Evolutionary conservation across 2,329 filamentous ascomycete genomes (phyloP).

Genomic region (Microdochium nivale): DNA sequence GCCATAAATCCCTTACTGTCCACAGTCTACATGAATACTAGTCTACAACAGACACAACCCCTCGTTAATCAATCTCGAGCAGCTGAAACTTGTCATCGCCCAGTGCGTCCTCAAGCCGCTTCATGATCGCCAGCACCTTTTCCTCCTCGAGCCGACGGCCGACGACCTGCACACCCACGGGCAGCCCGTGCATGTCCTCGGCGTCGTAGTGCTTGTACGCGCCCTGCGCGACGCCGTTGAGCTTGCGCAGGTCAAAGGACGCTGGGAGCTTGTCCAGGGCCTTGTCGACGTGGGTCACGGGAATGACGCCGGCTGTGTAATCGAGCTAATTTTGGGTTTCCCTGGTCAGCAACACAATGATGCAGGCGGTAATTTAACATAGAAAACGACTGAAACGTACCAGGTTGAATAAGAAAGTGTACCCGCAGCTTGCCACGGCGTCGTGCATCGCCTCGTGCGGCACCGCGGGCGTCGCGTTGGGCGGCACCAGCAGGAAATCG

Average conservation of each 20-base stretch:
- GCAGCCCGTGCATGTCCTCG: constrained; percentile 74
- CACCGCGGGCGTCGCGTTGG: constrained; percentile 82
- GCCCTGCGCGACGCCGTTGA: constrained; percentile 73
- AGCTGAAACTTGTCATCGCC: constrained; percentile 45
- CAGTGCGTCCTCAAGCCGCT: constrained; percentile 66
- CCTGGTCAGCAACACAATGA: constrained; percentile 2
- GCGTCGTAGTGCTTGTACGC: constrained; percentile 85
- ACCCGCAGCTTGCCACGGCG: constrained; percentile 78
- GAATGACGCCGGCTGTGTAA: constrained; percentile 74
- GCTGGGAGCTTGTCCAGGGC: constrained; percentile 55
- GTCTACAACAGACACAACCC: too few species aligned
- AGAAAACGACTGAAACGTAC: constrained; percentile 33
- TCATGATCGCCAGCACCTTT: constrained; percentile 77
- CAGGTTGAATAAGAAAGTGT: constrained; percentile 89
- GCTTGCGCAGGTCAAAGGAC: constrained; percentile 48
- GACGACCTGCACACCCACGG: constrained; percentile 78
- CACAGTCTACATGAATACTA: too few species aligned
- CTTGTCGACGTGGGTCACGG: constrained; percentile 76
- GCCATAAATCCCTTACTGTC: too few species aligned
- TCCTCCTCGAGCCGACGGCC: constrained; percentile 77
- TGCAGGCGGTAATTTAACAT: neutral
- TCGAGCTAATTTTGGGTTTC: constrained; percentile 56
- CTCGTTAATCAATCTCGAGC: constrained; percentile 38
- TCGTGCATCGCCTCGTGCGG: constrained; percentile 82
- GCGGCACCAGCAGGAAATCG: constrained; percentile 76